Evolutionary conservation across 768 basidiomycete genomes (phyloP).

Genomic region (Rhizopogon salebrosus): DNA sequence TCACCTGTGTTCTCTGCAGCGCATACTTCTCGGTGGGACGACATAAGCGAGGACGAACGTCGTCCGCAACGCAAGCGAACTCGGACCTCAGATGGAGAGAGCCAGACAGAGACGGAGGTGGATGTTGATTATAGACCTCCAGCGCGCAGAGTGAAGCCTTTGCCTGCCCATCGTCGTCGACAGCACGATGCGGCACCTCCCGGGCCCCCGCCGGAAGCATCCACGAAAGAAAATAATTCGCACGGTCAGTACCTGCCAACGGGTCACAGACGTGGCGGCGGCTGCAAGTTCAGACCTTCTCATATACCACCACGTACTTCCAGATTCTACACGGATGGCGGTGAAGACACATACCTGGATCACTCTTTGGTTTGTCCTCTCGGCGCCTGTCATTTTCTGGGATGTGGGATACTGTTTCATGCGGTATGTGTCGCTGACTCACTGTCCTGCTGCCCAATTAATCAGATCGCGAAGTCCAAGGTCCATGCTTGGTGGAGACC

Average conservation of each 20-base stretch:
- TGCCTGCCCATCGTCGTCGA: conserved; percentile 1
- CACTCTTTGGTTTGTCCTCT: conserved; percentile 62
- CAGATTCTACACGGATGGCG: conserved; percentile 32
- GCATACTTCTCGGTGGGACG: conserved; percentile 22
- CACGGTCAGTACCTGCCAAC: conserved; percentile 4
- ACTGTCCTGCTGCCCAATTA: neutral
- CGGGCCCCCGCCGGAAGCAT: neutral
- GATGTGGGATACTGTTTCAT: conserved; percentile 79
- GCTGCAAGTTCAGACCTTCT: conserved; percentile 1
- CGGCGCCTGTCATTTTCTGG: conserved; percentile 56
- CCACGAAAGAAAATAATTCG: neutral
- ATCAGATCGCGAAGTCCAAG: conserved; percentile 50
- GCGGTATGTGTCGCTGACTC: conserved; percentile 46
- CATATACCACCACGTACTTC: neutral
- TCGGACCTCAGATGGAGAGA: neutral
- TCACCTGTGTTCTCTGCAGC: conserved; percentile 28
- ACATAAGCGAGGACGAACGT: conserved; percentile 4
- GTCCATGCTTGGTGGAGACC: conserved; percentile 82
- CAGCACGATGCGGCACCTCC: neutral
- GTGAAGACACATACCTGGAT: conserved; percentile 53
- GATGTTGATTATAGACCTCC: neutral
- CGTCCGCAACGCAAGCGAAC: neutral
- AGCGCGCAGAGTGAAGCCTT: neutral
- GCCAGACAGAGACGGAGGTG: neutral
- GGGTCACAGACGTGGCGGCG: neutral